Conservation (phyloP, 2,329 filamentous ascomycete species). For the Annulohypoxylon truncatum region DNA sequence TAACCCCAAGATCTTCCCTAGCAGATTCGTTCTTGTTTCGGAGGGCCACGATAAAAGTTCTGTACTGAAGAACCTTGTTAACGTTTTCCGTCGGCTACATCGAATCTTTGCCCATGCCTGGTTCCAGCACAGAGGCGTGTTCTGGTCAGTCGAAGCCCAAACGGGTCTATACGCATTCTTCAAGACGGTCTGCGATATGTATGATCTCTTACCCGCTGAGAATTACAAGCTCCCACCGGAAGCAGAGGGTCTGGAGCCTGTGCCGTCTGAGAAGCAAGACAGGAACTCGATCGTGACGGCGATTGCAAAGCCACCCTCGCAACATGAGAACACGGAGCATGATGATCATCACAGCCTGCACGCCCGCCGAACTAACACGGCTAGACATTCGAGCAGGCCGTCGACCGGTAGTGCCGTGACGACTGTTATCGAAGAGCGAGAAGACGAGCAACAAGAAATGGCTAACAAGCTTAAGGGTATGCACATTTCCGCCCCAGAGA, state of each 20-base stretch:
- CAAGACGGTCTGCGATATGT: slow-evolving; percentile 95
- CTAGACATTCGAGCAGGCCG: slow-evolving; percentile 83
- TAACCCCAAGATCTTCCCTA: slow-evolving; percentile 94
- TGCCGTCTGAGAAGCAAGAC: slow-evolving; percentile 56
- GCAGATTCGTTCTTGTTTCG: slow-evolving; percentile 72
- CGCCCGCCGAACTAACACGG: slow-evolving; percentile 75
- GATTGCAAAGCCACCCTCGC: slow-evolving; percentile 45
- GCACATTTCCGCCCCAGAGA: slow-evolving; percentile 64
- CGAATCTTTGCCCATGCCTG: slow-evolving; percentile 98
- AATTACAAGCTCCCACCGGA: slow-evolving; percentile 96
- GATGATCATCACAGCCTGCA: slow-evolving; percentile 62
- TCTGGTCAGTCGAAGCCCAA: slow-evolving; percentile 91
- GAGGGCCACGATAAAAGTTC: slow-evolving; percentile 69
- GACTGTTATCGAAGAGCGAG: slow-evolving; percentile 84
- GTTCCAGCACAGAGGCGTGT: slow-evolving; percentile 96
- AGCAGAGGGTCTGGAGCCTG: slow-evolving; percentile 82
- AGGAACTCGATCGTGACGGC: slow-evolving; percentile 53
- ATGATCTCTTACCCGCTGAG: slow-evolving; percentile 88
- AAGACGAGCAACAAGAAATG: slow-evolving; percentile 71
- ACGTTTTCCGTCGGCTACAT: slow-evolving; percentile 94
- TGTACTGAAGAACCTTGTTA: slow-evolving; percentile 86
- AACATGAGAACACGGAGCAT: slow-evolving; percentile 51
- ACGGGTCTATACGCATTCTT: slow-evolving; percentile 97
- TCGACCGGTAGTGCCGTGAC: slow-evolving; percentile 82
- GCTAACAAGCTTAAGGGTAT: slow-evolving; percentile 60